Evolutionary conservation across 106 monocot species (phyloP), one percentile per base, ranked within the genome.

Genomic region (Xerophyta viscosa): DNA sequence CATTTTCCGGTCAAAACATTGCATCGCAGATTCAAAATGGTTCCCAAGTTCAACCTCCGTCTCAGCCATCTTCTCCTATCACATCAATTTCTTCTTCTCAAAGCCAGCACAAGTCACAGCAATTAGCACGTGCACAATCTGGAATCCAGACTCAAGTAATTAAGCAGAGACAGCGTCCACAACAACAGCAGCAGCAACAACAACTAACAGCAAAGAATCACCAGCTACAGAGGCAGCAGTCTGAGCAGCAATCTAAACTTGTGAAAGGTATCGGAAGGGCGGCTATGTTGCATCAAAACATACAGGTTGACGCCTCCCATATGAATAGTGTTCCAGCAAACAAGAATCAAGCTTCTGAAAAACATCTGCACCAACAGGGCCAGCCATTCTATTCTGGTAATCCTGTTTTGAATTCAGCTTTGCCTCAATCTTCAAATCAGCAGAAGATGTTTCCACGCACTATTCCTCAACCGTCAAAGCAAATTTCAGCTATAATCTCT

Each of bases 81-180:
- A 30, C 69, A 43, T 26, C 71, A 18, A 19, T 66, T 23, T 49
- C 86, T 46, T 51, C 57, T 59, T 64, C 73, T 11, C 79, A 71
- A 42, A 23, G 58, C 13, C 83, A 75, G 36, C 72, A 78, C 31
- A 81, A 74, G 53, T 80, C 74, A 63, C 71, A 77, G 41, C 60
- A 56, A 15, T 56, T 72, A 43, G 17, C 75, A 45, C 71, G 62
- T 17, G 71, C 58, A n/a, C 75, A 56, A 44, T 9, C 67, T 46
- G 43, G 46, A 21, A 31, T 74, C 4, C 50, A 71, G 5, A 75
- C 60, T 65, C 81, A 72, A 57, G 33, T 64, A 24, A 60, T 60
- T 39, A 96, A 96, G 60, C 89, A 78, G 49, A 76, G 83, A 67
- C 88, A 78, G 41, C 56, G 61, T 14, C 87, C 60, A 31, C 84